Evolutionary conservation across 108 stramenopile species (phyloP).

Genomic region (Epithemia pelagica): DNA sequence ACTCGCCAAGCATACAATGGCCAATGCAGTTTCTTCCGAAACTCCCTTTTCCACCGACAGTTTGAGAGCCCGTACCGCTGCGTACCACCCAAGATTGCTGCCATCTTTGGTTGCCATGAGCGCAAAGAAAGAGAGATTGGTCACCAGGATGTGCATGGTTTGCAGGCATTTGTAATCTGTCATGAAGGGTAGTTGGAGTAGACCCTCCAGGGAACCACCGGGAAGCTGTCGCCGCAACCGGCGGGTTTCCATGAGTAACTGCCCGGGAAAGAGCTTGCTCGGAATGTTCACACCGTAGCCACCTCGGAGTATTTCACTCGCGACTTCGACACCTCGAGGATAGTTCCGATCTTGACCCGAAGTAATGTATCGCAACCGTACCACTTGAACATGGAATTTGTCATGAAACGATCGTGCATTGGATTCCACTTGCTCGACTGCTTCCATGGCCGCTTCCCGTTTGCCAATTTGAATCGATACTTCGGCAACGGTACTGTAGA

Average conservation of each 20-base stretch:
- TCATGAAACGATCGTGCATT: slow-evolving; percentile 27
- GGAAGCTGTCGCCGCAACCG: not conserved
- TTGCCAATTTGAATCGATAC: slow-evolving; percentile 13
- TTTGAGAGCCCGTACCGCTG: too few species aligned
- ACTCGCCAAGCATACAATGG: not conserved
- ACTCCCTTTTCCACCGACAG: slow-evolving; percentile 13
- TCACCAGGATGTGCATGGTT: slow-evolving; percentile 4
- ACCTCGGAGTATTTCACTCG: not conserved
- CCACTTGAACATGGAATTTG: slow-evolving; percentile 19
- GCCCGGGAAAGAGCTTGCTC: not conserved
- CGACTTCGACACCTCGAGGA: not conserved
- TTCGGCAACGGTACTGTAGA: slow-evolving; percentile 21
- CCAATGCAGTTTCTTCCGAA: slow-evolving; percentile 10
- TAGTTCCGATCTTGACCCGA: slow-evolving; percentile 6
- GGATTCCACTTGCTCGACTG: slow-evolving; percentile 9
- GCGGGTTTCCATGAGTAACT: not conserved
- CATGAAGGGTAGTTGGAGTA: not conserved
- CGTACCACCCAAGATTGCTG: too few species aligned
- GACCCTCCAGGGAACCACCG: not conserved
- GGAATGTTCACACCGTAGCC: not conserved
- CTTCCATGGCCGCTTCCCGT: slow-evolving; percentile 7
- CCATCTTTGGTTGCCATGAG: too few species aligned
- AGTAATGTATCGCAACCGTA: slow-evolving; percentile 3
- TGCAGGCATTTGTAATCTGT: too few species aligned
- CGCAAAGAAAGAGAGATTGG: too few species aligned